A percentile compares a stretch with the other conserved stretches of the same genome.
Conservation (phyloP, 345 rosid genomes). For the Sisymbrium irio region DNA sequence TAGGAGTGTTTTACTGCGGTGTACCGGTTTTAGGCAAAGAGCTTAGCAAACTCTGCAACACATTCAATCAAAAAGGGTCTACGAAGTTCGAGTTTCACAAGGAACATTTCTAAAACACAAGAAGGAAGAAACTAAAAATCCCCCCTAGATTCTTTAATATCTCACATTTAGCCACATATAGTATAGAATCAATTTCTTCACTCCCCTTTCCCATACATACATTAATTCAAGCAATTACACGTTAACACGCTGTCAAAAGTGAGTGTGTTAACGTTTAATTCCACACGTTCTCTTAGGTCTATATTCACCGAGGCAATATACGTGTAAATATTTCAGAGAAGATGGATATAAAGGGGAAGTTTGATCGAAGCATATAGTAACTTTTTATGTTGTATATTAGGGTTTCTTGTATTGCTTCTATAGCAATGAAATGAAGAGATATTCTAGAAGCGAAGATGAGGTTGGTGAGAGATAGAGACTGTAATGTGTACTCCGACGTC, state of each 20-base stretch:
- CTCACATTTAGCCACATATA: constrained; percentile 23
- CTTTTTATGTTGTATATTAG: neutral
- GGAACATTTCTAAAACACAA: constrained; percentile 66
- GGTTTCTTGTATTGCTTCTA: constrained; percentile 7
- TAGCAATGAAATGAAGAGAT: constrained; percentile 1
- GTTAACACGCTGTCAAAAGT: constrained; percentile 36
- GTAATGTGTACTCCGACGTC: constrained; percentile 20
- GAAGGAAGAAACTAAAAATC: constrained; percentile 14
- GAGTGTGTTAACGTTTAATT: constrained; percentile 35
- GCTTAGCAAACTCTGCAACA: constrained; percentile 82
- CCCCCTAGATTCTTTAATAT: constrained; percentile 24
- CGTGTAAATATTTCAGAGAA: constrained; percentile 32
- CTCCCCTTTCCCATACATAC: neutral
- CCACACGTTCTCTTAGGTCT: constrained; percentile 27
- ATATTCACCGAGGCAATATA: constrained; percentile 21
- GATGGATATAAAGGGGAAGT: neutral
- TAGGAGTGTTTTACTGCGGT: constrained; percentile 99
- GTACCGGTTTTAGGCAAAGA: constrained; percentile 91
- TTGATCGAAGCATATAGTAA: constrained; percentile 15
- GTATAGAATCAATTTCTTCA: constrained; percentile 4
- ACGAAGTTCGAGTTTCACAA: constrained; percentile 98
- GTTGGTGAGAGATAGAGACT: constrained; percentile 23
- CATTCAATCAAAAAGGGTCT: constrained; percentile 88
- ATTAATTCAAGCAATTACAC: neutral
- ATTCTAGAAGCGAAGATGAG: constrained; percentile 16